Conservation (phyloP, 257 asterid genomes). For the Nicotiana undulata region DNA sequence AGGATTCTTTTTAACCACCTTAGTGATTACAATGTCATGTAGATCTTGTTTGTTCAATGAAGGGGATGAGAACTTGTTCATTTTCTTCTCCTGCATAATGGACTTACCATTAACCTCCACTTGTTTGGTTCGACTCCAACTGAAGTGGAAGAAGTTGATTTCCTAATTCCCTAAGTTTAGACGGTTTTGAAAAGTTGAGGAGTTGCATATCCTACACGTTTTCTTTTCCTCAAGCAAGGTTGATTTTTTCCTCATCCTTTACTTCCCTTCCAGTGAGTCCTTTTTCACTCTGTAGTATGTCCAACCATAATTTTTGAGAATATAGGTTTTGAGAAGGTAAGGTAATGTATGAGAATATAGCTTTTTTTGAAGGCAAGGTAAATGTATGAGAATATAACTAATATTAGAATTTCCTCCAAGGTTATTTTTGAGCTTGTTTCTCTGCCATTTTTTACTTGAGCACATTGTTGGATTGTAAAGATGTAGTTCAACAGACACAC, state of each 20-base stretch:
- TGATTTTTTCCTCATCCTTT: background rate
- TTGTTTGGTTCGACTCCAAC: background rate
- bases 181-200: background rate
- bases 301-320: background rate
- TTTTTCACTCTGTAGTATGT: background rate
- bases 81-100: background rate
- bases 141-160: background rate
- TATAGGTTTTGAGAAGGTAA: background rate
- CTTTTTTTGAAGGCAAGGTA: background rate
- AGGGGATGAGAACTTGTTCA: background rate
- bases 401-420: background rate
- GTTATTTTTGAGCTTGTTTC: background rate
- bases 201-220: background rate
- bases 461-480: background rate
- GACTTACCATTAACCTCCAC: background rate
- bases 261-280: background rate
- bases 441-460: background rate
- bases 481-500: background rate
- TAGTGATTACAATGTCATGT: background rate
- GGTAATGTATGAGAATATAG: background rate
- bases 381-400: background rate
- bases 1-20: background rate
- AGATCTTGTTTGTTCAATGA: background rate
- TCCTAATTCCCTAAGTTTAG: background rate
- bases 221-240: background rate